Evolutionary conservation across 352 stramenopile genomes (phyloP), one percentile per base, ranked within the genome.

Genomic region (Globisporangium solare): DNA sequence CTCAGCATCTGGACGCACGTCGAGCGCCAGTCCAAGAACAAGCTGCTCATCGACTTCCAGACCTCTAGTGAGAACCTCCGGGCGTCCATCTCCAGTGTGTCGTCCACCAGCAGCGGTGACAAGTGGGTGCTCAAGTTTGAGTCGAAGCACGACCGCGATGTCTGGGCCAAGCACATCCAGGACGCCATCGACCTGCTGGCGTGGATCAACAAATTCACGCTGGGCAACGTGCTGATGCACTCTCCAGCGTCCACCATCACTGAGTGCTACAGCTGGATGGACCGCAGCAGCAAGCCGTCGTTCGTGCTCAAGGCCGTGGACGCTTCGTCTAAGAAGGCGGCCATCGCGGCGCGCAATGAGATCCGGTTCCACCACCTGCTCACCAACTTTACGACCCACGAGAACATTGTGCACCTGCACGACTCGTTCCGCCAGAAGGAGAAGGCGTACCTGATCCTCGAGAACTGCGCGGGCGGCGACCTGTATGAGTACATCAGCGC

Each of bases 91-190:
- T 1, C 45, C 41, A 2, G 51, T 20, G 62, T 41, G 21, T 51
- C 21, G 35, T 55, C 47, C 53, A 55, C 46, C 15, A 67, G 54
- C 11, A 51, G 15, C 46, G 59, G 51, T 22, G 78, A 79, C 55
- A 85, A 81, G 57, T 89, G 79, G 79, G 71, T 86, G 17, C 72
- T 89, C 24, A 83, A 77, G 40, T 89, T 89, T 22, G 73, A 86
- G 21, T 82, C 67, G n/a, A 89, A 89, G 64, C 77, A 72, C 46
- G 79, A 89, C 60, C 75, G 76, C 20, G 79, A 87, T 53, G 27
- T 51, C 46, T 87, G 75, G 70, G 76, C 74, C 37, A 82, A 83
- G 55, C 72, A 84, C 17, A 65, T 86, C 22, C 76, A 89, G 64
- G 76, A 89, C 60, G 68, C 76, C 13, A 59, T 87, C 18, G 79